Evolutionary conservation across 2,329 filamentous ascomycete species (phyloP), one percentile per base, ranked within the genome.

Genomic region (Colletotrichum graminicola): DNA sequence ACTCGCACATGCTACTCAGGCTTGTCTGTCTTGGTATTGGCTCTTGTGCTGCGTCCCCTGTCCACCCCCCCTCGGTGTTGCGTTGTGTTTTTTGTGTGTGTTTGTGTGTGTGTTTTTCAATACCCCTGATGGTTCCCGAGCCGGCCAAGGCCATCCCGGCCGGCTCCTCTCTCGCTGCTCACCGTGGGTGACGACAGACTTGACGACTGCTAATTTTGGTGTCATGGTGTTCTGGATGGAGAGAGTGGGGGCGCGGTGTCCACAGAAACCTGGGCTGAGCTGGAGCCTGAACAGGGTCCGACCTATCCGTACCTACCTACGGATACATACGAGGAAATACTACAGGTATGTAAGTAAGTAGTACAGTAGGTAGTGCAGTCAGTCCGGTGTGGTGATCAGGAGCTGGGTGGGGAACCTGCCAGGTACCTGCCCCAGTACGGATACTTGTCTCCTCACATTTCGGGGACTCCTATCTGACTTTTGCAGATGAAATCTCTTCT

Each of bases 181-280:
- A 71, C 68, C 59, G 64, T 71, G 59, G 68, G 64, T 71, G 65
- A 71, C 68, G 68, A 71, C 64, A 60, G 36, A 39, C 23, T 63
- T 36, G 34, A 52, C 49, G 36, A 12, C 16, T 71, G 59, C 68
- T 71, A 68, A 71, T 57, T 63, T 60, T 54, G 68, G 68, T 63
- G 45, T 63, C 65, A 68, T 63, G 45, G 39, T 52, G 45, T 62
- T 52, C 65, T 26, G 23, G 36, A 56, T 70, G 67, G 67, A 36
- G 56, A 57, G 10, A 5, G 63, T 55, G 63, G 67, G 34, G 32
- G 21, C n/a, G 3, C 21, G 4, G 29, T 54, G 12, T 54, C 43
- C 51, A 54, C 41, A 64, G 54, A 12, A 63, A 43, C n/a, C 49
- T 45, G 61, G 49, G 49, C 59, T 62, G 59, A 62, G 59, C 43